Conservation (phyloP, 495 filamentous ascomycete species). For the Penicillium roqueforti region DNA sequence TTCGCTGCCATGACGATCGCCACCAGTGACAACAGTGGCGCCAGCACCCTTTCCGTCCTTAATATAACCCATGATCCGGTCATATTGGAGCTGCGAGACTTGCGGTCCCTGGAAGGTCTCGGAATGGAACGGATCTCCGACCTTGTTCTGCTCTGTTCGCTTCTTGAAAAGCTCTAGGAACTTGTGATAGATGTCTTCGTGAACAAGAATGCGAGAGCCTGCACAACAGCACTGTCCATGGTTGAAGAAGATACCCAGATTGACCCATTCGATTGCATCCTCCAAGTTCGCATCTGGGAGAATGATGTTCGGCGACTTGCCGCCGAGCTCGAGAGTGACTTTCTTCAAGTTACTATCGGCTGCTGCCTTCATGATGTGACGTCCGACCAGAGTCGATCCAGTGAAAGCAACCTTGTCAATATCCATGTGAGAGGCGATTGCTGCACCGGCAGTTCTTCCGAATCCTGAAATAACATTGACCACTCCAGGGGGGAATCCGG, state of each 20-base stretch:
- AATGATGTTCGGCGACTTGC: slow-evolving; percentile 88
- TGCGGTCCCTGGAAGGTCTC: slow-evolving; percentile 90
- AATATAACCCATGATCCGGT: slow-evolving; percentile 89
- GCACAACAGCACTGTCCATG: slow-evolving; percentile 91
- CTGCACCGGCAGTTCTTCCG: slow-evolving; percentile 78
- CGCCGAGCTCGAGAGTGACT: slow-evolving; percentile 84
- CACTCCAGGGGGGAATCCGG: slow-evolving; percentile 85
- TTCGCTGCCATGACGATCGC: slow-evolving; percentile 67
- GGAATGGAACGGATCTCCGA: slow-evolving; percentile 75
- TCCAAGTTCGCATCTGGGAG: slow-evolving; percentile 86
- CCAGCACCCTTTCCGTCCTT: slow-evolving; percentile 71
- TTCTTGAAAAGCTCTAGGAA: slow-evolving; percentile 74
- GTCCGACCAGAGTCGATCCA: slow-evolving; percentile 75
- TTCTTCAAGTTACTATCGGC: slow-evolving; percentile 86
- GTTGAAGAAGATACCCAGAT: slow-evolving; percentile 90
- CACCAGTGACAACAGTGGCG: slow-evolving; percentile 71
- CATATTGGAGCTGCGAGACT: slow-evolving; percentile 80
- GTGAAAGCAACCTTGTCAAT: slow-evolving; percentile 92
- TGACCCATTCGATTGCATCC: slow-evolving; percentile 83
- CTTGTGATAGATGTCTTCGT: slow-evolving; percentile 58
- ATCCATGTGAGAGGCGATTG: slow-evolving; percentile 84
- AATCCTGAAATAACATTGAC: slow-evolving; percentile 84
- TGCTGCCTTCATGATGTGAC: slow-evolving; percentile 82
- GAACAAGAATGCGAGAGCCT: slow-evolving; percentile 82
- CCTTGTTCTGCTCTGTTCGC: slow-evolving; percentile 63